phyloP scores from a whole-genome alignment of 495 filamentous ascomycete species.

The Aspergillus mulundensis region DNA sequence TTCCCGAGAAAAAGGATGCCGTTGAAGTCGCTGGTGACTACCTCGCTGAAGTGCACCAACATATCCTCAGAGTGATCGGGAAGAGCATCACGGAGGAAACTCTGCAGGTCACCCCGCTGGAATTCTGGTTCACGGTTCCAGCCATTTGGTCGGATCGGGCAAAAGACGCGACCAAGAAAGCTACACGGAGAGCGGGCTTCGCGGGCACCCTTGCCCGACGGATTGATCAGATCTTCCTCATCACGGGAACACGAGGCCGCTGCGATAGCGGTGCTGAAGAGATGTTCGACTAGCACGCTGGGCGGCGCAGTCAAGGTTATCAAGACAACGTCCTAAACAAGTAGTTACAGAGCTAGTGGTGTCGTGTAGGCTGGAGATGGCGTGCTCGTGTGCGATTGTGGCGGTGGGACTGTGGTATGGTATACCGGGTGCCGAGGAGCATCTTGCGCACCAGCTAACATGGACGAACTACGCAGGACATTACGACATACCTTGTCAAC shows the following conservation, averaged over 20 bases:
- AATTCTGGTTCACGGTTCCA: conserved; percentile 25
- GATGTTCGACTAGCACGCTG: background rate
- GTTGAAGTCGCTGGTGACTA: conserved; percentile 40
- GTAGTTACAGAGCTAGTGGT: background rate
- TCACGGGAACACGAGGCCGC: conserved; percentile 61
- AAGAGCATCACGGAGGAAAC: conserved; percentile 5
- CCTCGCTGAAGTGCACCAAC: conserved; percentile 36
- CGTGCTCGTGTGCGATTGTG: conserved; percentile 27
- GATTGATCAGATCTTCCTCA: conserved; percentile 36
- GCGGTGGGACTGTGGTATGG: conserved; percentile 38
- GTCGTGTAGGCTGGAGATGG: conserved; percentile 10
- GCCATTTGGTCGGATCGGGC: conserved; percentile 23
- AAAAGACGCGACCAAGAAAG: conserved; percentile 20
- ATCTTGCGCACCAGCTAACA: too few relatives aligned
- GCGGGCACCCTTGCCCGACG: conserved; percentile 19
- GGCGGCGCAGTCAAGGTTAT: conserved; percentile 7
- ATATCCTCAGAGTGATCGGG: conserved; percentile 32
- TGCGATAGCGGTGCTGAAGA: conserved; percentile 7
- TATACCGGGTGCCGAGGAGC: background rate
- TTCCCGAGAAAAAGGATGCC: conserved; percentile 16
- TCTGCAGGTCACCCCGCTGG: conserved; percentile 9
- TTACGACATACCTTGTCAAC: conserved; percentile 35
- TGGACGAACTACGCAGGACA: too few relatives aligned
- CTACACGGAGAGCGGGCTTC: conserved; percentile 47
- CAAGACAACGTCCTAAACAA: too few relatives aligned